Conservation (phyloP, 371 early-diverging fungal genomes). For the Actinomortierella wolfii region DNA sequence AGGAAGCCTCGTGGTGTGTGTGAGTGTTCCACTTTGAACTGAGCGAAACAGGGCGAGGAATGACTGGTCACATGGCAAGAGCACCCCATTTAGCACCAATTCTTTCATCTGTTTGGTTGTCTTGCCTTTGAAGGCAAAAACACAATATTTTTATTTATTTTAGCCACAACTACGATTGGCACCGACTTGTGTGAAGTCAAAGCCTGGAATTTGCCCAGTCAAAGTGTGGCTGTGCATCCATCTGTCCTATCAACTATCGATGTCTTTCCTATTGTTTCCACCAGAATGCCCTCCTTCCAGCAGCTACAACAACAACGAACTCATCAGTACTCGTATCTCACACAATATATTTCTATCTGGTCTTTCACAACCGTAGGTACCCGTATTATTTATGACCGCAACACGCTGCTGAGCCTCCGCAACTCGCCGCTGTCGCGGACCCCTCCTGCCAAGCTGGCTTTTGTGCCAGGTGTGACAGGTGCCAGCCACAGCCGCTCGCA, state of each 20-base stretch:
- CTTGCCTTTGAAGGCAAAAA: too few species aligned
- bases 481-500: conserved; percentile 39
- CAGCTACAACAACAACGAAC: too few species aligned
- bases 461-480: conserved; percentile 67
- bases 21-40: too few species aligned
- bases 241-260: neutral
- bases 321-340: neutral
- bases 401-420: conserved; percentile 64
- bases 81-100: too few species aligned
- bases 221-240: too few species aligned
- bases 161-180: too few species aligned
- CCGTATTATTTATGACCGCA: conserved; percentile 70
- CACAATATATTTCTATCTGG: neutral
- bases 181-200: too few species aligned
- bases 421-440: conserved; percentile 68
- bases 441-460: conserved; percentile 64
- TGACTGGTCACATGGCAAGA: too few species aligned
- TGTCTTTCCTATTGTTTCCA: neutral
- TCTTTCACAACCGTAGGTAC: conserved; percentile 46
- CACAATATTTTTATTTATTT: too few species aligned
- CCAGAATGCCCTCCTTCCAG: neutral
- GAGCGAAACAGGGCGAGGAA: too few species aligned
- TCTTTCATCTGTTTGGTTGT: neutral
- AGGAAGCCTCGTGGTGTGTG: too few species aligned
- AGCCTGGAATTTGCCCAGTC: too few species aligned